phyloP scores from a whole-genome alignment of 148 eudicot species.

The Nyssa sinensis region DNA sequence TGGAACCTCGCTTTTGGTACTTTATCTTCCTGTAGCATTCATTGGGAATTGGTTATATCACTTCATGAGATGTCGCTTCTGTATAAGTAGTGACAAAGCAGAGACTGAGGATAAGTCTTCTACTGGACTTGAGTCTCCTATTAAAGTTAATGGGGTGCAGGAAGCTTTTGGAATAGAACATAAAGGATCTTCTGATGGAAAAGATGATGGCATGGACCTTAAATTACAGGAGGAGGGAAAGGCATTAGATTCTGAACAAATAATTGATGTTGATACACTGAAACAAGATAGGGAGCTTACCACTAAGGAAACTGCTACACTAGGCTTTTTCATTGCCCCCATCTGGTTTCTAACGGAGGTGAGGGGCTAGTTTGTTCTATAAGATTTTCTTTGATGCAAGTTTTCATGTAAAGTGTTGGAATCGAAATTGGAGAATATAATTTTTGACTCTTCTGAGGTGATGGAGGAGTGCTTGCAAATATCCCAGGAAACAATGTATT shows the following conservation, averaged over 20 bases:
- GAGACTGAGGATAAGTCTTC: conserved; percentile 34
- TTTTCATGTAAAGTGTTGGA: no score
- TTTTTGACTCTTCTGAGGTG: no score
- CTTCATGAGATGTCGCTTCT: conserved; percentile 45
- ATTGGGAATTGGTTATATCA: conserved; percentile 58
- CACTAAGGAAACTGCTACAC: conserved; percentile 62
- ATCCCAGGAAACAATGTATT: neutral
- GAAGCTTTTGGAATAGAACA: conserved; percentile 49
- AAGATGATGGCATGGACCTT: conserved; percentile 50
- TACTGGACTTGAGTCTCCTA: conserved; percentile 47
- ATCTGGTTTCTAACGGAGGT: conserved; percentile 88
- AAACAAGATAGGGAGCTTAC: conserved; percentile 48
- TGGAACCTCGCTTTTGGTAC: conserved; percentile 86
- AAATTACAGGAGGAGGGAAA: conserved; percentile 51
- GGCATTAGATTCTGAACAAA: conserved; percentile 35
- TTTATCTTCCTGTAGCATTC: conserved; percentile 83
- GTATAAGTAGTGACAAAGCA: conserved; percentile 28
- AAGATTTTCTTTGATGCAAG: no score
- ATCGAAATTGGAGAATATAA: no score
- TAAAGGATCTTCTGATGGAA: conserved; percentile 31
- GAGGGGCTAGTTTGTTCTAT: no score
- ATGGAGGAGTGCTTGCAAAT: no score
- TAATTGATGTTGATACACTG: conserved; percentile 23
- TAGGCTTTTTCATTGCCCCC: conserved; percentile 78
- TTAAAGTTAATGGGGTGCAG: conserved; percentile 46